These are phyloP conservation scores for Recurvomyces mirabilis DNA, from an alignment of 495 filamentous ascomycete genomes.

Conservation along the genomic window DNA sequence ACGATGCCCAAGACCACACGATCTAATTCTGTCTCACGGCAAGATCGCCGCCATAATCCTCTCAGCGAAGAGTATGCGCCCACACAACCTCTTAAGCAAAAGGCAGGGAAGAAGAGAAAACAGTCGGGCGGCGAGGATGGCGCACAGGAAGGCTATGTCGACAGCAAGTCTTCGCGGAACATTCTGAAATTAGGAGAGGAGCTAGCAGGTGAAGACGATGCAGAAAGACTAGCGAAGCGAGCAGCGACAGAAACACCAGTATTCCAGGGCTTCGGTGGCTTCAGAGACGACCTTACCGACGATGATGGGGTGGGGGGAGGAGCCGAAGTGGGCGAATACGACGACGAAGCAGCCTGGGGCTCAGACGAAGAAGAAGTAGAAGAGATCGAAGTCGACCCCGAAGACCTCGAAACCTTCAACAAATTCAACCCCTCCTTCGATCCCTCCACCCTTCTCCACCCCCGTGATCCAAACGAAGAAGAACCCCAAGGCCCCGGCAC, in stretches of 20 bases:
- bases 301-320: constrained; percentile 31
- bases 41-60: constrained; percentile 29
- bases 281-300: constrained; percentile 32
- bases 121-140: constrained; percentile 35
- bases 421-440: constrained; percentile 61
- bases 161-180: constrained; percentile 73
- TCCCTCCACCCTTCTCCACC: constrained; percentile 30
- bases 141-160: constrained; percentile 59
- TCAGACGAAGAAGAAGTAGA: constrained; percentile 52
- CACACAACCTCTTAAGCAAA: constrained; percentile 28
- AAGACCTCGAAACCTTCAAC: constrained; percentile 80
- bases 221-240: constrained; percentile 34
- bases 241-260: constrained; percentile 40
- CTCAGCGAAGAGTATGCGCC: constrained; percentile 34
- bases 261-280: constrained; percentile 52
- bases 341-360: constrained; percentile 45
- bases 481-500: constrained; percentile 46
- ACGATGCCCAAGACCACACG: constrained; percentile 14
- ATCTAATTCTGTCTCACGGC: constrained; percentile 5
- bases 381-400: constrained; percentile 63
- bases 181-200: constrained; percentile 81
- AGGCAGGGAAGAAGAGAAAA: constrained; percentile 30
- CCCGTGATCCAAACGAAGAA: constrained; percentile 32
- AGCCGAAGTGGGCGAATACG: constrained; percentile 32
- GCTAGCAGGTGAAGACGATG: constrained; percentile 62